phyloP scores from a whole-genome alignment of 768 basidiomycete genomes.

The Lentinula edodes region DNA sequence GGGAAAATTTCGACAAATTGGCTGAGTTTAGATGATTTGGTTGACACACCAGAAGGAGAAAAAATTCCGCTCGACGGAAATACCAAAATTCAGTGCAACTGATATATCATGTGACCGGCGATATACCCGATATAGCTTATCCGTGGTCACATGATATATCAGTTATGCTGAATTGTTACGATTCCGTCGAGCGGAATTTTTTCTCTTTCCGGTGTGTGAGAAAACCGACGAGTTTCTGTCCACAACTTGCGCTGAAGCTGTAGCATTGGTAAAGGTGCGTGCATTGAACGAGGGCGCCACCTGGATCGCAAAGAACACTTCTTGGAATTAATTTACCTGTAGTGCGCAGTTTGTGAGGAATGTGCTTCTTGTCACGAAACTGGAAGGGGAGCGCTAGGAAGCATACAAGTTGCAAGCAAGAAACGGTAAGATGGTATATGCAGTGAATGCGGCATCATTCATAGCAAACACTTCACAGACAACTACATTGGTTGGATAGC shows the following conservation, averaged over 20 bases:
- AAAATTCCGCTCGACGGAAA: too few species aligned
- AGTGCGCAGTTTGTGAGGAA: constrained; percentile 40
- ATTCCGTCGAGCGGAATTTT: too few species aligned
- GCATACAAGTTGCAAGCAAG: constrained; percentile 62
- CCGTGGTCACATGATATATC: too few species aligned
- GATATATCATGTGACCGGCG: too few species aligned
- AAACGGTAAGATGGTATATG: too few species aligned
- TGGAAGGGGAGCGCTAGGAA: constrained; percentile 54
- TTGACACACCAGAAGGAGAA: too few species aligned
- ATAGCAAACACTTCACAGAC: constrained; percentile 82
- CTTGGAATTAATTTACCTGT: constrained; percentile 41
- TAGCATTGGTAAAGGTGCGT: background rate
- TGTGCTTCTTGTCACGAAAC: constrained; percentile 51
- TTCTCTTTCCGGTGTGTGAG: too few species aligned
- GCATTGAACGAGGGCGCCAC: constrained; percentile 55
- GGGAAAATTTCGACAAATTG: background rate
- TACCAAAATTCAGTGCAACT: too few species aligned
- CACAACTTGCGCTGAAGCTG: background rate
- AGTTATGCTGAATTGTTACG: too few species aligned
- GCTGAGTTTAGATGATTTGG: background rate
- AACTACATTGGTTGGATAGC: constrained; percentile 93
- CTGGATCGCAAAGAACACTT: constrained; percentile 64
- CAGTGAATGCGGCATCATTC: constrained; percentile 74
- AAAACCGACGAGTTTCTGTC: too few species aligned
- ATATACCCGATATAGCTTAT: too few species aligned